Conservation (phyloP, 2,329 filamentous ascomycete genomes). For the Penicillium frequentans region DNA sequence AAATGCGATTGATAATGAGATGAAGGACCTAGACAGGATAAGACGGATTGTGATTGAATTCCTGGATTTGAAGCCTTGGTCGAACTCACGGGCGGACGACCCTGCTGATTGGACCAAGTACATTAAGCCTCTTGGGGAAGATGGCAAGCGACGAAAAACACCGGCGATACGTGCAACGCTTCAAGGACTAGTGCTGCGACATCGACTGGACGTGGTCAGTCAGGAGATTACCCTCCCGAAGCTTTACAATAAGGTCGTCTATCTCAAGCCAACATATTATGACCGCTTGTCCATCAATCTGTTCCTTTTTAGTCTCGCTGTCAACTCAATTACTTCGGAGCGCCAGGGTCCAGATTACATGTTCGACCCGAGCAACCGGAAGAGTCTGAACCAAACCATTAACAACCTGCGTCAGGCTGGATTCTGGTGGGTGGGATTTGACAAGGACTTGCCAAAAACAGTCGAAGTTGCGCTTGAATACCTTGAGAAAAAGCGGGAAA, state of each 20-base stretch:
- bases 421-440: conserved; percentile 83
- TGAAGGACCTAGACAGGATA: conserved; percentile 65
- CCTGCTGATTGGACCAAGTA: conserved; percentile 72
- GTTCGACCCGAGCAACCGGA: conserved; percentile 74
- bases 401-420: conserved; percentile 78
- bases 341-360: conserved; percentile 82
- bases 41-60: conserved; percentile 69
- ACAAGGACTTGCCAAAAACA: conserved; percentile 62
- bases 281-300: conserved; percentile 81
- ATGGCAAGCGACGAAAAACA: conserved; percentile 50
- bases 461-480: conserved; percentile 69
- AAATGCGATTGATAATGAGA: conserved; percentile 53
- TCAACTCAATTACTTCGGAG: conserved; percentile 87
- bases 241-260: conserved; percentile 69
- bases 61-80: conserved; percentile 76
- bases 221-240: conserved; percentile 65
- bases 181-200: conserved; percentile 79
- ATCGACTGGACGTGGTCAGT: conserved; percentile 69
- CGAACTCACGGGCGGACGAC: conserved; percentile 59
- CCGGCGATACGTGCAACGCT: conserved; percentile 63
- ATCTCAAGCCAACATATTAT: conserved; percentile 78
- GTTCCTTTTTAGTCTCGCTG: conserved; percentile 79
- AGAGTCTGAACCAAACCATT: conserved; percentile 67
- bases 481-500: conserved; percentile 60
- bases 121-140: conserved; percentile 61